These are phyloP conservation scores for Fragilariopsis cylindrus DNA, from an alignment of 108 stramenopile species.

Conservation along the genomic window DNA sequence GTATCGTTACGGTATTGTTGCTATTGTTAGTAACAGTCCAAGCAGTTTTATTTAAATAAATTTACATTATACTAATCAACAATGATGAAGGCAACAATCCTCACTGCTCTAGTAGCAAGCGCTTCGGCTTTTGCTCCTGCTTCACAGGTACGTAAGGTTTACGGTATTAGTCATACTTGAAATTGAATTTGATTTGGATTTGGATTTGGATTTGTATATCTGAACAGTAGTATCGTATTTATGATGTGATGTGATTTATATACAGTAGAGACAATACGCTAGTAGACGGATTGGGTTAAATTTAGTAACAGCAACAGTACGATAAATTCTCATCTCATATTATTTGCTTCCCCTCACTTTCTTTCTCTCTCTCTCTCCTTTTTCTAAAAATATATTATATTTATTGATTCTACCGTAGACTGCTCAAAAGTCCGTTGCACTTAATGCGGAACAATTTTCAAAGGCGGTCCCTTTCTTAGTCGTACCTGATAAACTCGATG, in stretches of 20 bases:
- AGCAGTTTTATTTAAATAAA: too few relatives aligned
- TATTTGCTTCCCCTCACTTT: background rate
- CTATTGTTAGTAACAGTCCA: too few relatives aligned
- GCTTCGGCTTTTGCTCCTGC: conserved; percentile 82
- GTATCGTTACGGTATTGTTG: too few relatives aligned
- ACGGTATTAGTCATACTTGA: background rate
- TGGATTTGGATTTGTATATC: background rate
- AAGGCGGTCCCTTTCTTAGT: conserved; percentile 93
- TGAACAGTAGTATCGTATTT: background rate
- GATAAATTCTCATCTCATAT: background rate
- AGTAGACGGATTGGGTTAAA: too few relatives aligned
- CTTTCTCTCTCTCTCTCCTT: background rate
- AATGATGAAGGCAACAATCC: conserved; percentile 48
- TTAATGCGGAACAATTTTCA: conserved; percentile 81
- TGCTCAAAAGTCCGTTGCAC: conserved; percentile 50
- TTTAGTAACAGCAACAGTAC: background rate
- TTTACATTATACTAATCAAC: conserved; percentile 8
- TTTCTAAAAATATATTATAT: background rate
- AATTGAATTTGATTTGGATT: background rate
- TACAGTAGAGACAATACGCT: background rate
- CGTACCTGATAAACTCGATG: conserved; percentile 91
- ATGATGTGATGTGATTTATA: background rate
- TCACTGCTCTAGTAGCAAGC: conserved; percentile 62
- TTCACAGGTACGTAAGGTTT: conserved; percentile 36
- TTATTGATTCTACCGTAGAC: conserved; percentile 13